A percentile compares a stretch with the other conserved stretches of the same genome.
Conservation (phyloP, 495 filamentous ascomycete species). For the Hapsidospora chrysogenum region DNA sequence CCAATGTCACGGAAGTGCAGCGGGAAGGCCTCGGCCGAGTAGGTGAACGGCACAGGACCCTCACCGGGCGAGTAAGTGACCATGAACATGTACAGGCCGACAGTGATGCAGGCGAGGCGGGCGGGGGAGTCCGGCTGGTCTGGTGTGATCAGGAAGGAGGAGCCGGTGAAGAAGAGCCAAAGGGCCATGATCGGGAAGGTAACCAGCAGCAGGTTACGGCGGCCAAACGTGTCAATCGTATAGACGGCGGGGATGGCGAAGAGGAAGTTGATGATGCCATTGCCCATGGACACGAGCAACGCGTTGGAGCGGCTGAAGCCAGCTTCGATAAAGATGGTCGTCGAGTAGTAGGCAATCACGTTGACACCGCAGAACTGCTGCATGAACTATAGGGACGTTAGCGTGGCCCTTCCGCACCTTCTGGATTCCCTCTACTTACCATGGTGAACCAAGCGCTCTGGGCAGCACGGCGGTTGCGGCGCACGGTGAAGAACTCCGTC, state of each 20-base stretch:
- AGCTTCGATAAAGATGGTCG: slow-evolving; percentile 43
- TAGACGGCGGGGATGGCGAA: slow-evolving; percentile 66
- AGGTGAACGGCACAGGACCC: slow-evolving; percentile 72
- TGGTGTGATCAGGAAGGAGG: slow-evolving; percentile 56
- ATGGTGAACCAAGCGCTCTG: slow-evolving; percentile 1
- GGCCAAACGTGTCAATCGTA: slow-evolving; percentile 73
- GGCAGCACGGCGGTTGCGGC: slow-evolving; percentile 40
- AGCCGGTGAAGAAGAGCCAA: slow-evolving; percentile 62
- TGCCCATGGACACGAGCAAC: slow-evolving; percentile 53
- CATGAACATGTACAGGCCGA: slow-evolving; percentile 61
- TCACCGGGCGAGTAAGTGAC: slow-evolving; percentile 66
- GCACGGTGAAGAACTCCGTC: slow-evolving; percentile 53
- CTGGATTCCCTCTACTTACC: neutral
- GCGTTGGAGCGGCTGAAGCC: slow-evolving; percentile 38
- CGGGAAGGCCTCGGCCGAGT: slow-evolving; percentile 68
- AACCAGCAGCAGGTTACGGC: slow-evolving; percentile 56
- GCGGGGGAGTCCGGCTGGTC: slow-evolving; percentile 12
- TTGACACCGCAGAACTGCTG: slow-evolving; percentile 60
- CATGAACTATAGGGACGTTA: slow-evolving; percentile 59
- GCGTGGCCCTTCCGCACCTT: neutral
- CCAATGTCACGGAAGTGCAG: slow-evolving; percentile 56
- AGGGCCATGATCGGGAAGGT: slow-evolving; percentile 68
- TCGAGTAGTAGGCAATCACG: slow-evolving; percentile 55
- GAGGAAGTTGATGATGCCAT: slow-evolving; percentile 64
- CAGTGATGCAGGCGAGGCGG: slow-evolving; percentile 40